Conservation (phyloP, 768 basidiomycete genomes). For the Lactifluus subvellereus region DNA sequence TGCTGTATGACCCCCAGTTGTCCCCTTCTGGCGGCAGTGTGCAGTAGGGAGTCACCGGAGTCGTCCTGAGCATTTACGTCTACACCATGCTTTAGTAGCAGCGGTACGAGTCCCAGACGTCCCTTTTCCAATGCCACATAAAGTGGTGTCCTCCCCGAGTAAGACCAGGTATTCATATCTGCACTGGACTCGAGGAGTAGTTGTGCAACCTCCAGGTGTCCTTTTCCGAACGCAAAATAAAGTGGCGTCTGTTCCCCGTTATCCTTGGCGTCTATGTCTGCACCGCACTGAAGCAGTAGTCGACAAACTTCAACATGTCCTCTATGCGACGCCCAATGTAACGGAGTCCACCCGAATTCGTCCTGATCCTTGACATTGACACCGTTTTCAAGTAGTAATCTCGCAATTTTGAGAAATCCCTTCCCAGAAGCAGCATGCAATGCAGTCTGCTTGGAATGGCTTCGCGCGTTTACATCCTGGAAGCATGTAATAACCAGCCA, state of each 20-base stretch:
- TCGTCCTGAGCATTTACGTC: not conserved
- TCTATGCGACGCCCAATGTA: not conserved
- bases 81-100: not conserved
- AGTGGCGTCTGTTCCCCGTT: not conserved
- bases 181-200: not conserved
- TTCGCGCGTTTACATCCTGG: not conserved
- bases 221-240: not conserved
- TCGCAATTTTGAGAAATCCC: not conserved
- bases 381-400: too few species aligned
- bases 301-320: not conserved
- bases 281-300: not conserved
- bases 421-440: not conserved
- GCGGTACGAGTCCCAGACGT: not conserved
- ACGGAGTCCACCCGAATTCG: not conserved
- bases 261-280: not conserved
- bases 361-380: not conserved
- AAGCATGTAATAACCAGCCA: not conserved
- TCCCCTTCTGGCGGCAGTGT: not conserved
- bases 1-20: not conserved
- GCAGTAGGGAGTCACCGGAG: not conserved
- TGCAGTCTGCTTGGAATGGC: not conserved
- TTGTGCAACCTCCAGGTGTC: not conserved
- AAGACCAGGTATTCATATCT: not conserved
- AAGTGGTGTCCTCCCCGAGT: not conserved
- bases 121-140: not conserved